Percentiles rank a stretch among this genome's conserved stretches.
These are phyloP conservation scores for Auriscalpium vulgare DNA, from an alignment of 768 basidiomycete genomes.

Conservation along the genomic window DNA sequence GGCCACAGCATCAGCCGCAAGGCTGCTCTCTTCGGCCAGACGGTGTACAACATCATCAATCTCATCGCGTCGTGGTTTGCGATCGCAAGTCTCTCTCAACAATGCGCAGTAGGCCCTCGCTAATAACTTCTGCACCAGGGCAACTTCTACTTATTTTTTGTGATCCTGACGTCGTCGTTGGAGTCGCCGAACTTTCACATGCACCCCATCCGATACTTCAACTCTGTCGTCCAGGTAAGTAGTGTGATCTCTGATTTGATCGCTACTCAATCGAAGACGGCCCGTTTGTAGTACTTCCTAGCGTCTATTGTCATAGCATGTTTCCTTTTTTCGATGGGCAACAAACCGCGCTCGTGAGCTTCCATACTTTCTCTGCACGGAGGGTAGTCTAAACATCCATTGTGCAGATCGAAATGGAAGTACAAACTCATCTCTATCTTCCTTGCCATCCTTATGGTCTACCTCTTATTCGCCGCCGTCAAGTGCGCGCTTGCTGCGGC, in stretches of 20 bases:
- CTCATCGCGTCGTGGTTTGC: constrained; percentile 92
- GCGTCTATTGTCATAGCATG: constrained; percentile 79
- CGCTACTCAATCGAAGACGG: neutral
- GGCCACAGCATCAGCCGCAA: constrained; percentile 80
- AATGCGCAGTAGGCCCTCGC: neutral
- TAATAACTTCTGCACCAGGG: constrained; percentile 39
- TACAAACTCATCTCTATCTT: constrained; percentile 73
- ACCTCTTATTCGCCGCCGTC: constrained; percentile 79
- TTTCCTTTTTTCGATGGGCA: constrained; percentile 95
- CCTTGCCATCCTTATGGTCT: constrained; percentile 72
- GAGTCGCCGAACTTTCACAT: constrained; percentile 67
- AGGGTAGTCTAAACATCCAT: neutral
- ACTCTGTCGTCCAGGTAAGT: constrained; percentile 63
- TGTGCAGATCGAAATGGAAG: constrained; percentile 65
- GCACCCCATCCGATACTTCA: constrained; percentile 59
- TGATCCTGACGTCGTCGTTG: constrained; percentile 83
- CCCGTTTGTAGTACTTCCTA: constrained; percentile 57
- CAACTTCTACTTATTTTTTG: constrained; percentile 95
- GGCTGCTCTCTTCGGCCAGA: constrained; percentile 65
- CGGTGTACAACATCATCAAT: constrained; percentile 81
- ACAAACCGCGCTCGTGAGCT: constrained; percentile 75
- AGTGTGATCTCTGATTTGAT: neutral
- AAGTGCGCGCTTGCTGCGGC: constrained; percentile 71
- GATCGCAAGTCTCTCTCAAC: constrained; percentile 44
- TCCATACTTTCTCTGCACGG: neutral